Conservation (phyloP, 345 rosid species). For the Trapa incisa region DNA sequence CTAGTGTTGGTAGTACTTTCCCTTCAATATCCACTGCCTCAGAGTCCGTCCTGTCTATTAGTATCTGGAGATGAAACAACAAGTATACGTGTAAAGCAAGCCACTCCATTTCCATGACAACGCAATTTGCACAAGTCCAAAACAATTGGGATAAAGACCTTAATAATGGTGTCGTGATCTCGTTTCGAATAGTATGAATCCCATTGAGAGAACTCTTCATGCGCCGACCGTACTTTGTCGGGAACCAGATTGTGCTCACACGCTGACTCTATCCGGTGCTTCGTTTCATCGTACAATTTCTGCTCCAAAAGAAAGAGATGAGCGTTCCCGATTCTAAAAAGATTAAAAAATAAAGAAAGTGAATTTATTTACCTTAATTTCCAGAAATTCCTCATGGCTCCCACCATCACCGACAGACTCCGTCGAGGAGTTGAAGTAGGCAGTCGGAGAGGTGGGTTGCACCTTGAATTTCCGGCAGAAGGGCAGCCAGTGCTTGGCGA, state of each 20-base stretch:
- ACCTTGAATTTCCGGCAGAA: constrained; percentile 31
- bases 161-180: constrained; percentile 49
- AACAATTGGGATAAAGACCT: constrained; percentile 20
- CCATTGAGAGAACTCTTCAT: constrained; percentile 47
- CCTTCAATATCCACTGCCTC: constrained; percentile 21
- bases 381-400: constrained; percentile 4
- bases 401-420: background rate
- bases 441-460: constrained; percentile 34
- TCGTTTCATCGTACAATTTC: constrained; percentile 44
- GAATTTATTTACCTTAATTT: constrained; percentile 15
- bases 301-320: background rate
- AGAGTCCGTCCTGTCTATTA: constrained; percentile 36
- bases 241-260: constrained; percentile 21
- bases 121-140: background rate
- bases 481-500: constrained; percentile 38
- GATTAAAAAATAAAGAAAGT: background rate
- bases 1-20: constrained; percentile 40
- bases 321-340: background rate
- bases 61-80: constrained; percentile 20
- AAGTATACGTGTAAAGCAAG: background rate
- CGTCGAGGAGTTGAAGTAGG: constrained; percentile 18
- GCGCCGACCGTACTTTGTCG: constrained; percentile 21
- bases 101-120: background rate
- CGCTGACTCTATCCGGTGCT: constrained; percentile 24
- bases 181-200: constrained; percentile 23